Conservation (phyloP, 192 early-diverging fungal species). For the Allomyces macrogynus region DNA sequence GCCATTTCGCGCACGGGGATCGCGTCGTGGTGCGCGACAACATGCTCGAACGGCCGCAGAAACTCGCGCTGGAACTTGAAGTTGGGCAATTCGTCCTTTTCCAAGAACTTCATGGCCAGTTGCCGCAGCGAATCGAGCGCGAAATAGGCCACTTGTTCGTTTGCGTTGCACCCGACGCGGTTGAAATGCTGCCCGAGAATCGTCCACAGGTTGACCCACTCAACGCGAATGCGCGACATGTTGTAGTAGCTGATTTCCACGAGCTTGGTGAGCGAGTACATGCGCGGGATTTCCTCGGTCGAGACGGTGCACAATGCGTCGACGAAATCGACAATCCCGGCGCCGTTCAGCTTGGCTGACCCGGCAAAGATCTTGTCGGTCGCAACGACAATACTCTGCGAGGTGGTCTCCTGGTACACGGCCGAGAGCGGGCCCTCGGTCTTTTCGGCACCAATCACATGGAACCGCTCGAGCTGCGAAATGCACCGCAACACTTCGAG, state of each 20-base stretch:
- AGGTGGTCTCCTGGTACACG: slow-evolving; percentile 23
- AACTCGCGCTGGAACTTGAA: slow-evolving; percentile 91
- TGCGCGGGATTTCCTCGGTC: slow-evolving; percentile 76
- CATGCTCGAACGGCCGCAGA: slow-evolving; percentile 64
- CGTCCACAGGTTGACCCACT: slow-evolving; percentile 85
- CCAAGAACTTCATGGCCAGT: slow-evolving; percentile 80
- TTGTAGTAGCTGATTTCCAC: slow-evolving; percentile 96
- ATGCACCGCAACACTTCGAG: slow-evolving; percentile 62
- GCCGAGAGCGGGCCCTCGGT: slow-evolving; percentile 11
- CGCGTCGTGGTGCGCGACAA: slow-evolving; percentile 56
- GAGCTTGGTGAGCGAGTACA: slow-evolving; percentile 83
- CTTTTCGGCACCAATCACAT: slow-evolving; percentile 44
- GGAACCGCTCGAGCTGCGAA: slow-evolving; percentile 71
- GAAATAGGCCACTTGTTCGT: slow-evolving; percentile 64
- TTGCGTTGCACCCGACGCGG: slow-evolving; percentile 61
- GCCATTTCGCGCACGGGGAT: slow-evolving; percentile 57
- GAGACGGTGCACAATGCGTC: slow-evolving; percentile 60
- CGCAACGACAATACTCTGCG: slow-evolving; percentile 54
- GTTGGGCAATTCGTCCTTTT: slow-evolving; percentile 82
- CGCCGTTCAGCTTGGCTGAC: slow-evolving; percentile 53
- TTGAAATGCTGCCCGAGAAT: slow-evolving; percentile 70
- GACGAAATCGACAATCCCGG: slow-evolving; percentile 77
- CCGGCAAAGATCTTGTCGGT: slow-evolving; percentile 73
- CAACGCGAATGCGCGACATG: slow-evolving; percentile 82
- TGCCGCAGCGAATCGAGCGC: slow-evolving; percentile 81